Base-by-base conservation (phyloP, 306 rosid species). In the Malus sylvestris region DNA sequence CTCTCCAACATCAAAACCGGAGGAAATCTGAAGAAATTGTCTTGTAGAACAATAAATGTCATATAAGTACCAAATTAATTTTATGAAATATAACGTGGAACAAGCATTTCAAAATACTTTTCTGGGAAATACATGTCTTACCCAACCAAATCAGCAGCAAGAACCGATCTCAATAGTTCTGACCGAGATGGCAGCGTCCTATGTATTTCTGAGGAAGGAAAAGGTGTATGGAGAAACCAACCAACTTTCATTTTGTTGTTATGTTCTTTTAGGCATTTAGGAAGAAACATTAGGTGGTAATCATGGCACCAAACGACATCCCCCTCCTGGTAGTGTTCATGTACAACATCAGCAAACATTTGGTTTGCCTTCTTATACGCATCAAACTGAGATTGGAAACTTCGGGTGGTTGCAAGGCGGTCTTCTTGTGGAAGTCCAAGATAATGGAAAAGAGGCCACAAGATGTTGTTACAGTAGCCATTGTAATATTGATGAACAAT, bases 161-260 rank as follows among this genome's bases (percentile, higher is more conserved):
- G 96, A 77, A 95, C 98, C 44, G 98, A 90, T 84, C 92, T 89
- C 86, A 95, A 70, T 16, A 95, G 85, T 80, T 95, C 96, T 66
- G 97, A 78, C 69, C 96, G 88, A 46, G 97, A 95, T 38, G 98
- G 97, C 52, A 94, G 81, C 57, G 95, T 92, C 85, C 97, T 89
- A 83, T 94, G 97, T 71, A 94, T 92, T 84, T 94, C 98, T 38
- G 98, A 94, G 81, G 98, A 95, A 86, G 98, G 98, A 80, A 95
- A 95, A n/a, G 98, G 98, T 27, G 97, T 95, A 76, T 95, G 97
- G 79, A 95, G 97, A 88, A 95, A 95, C 97, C 98, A 95, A 40
- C 98, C 98, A 75, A 92, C 97, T 89, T 95, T 95, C 96, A 92
- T 95, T 68, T 83, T 71, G 75, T 44, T 80, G 81, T 95, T 90